phyloP scores from a whole-genome alignment of 495 filamentous ascomycete genomes.

The Xylaria intraflava region DNA sequence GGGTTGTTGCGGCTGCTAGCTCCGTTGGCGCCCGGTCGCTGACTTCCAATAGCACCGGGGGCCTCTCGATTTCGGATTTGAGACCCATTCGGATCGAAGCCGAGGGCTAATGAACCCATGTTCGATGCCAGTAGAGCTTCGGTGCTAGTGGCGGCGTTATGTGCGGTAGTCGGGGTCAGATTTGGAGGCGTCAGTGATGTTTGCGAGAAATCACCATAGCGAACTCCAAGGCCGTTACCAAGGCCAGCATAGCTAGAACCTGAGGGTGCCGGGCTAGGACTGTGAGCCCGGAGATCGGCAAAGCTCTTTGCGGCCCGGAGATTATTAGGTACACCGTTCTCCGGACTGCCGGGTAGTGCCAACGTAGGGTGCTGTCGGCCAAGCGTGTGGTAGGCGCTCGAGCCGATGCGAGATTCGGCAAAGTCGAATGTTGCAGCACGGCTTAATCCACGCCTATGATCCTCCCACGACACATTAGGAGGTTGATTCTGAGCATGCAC shows the following conservation, averaged over 20 bases:
- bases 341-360: slow-evolving; percentile 77
- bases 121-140: slow-evolving; percentile 52
- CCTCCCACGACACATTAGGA: slow-evolving; percentile 62
- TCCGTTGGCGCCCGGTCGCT: slow-evolving; percentile 65
- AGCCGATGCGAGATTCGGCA: slow-evolving; percentile 73
- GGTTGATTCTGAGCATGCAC: slow-evolving; percentile 57
- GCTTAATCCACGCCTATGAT: slow-evolving; percentile 72
- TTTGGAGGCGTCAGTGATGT: slow-evolving; percentile 58
- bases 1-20: slow-evolving; percentile 60
- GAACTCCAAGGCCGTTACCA: slow-evolving; percentile 29
- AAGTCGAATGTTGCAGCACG: slow-evolving; percentile 98
- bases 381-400: slow-evolving; percentile 60
- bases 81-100: slow-evolving; percentile 48
- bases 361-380: slow-evolving; percentile 73
- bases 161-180: slow-evolving; percentile 68
- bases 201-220: slow-evolving; percentile 51
- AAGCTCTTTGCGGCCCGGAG: slow-evolving; percentile 96
- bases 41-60: slow-evolving; percentile 78
- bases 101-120: slow-evolving; percentile 55
- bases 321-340: slow-evolving; percentile 53
- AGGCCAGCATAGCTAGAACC: slow-evolving; percentile 73
- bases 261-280: slow-evolving; percentile 86
- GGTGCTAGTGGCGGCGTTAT: slow-evolving; percentile 45
- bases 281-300: slow-evolving; percentile 89
- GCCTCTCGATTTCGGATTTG: slow-evolving; percentile 34